Conservation (phyloP, 2,329 filamentous ascomycete species). For the Colletotrichum tamarilloi region DNA sequence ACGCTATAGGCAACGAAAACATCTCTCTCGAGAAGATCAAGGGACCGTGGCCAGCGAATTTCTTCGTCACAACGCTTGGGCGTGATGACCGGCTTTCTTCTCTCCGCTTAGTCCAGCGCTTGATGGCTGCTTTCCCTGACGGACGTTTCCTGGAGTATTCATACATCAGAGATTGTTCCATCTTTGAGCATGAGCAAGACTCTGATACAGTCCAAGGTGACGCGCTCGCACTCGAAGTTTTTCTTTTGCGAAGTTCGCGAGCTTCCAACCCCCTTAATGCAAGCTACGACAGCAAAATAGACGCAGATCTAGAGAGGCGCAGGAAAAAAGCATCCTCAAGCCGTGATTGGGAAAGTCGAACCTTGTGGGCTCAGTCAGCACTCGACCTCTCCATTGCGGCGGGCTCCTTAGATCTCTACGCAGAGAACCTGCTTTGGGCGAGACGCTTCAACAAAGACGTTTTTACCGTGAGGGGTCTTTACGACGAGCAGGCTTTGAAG, state of each 20-base stretch:
- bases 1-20: conserved; percentile 14
- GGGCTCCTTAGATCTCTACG: conserved; percentile 39
- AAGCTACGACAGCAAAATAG: not conserved
- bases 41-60: conserved; percentile 13
- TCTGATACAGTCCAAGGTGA: not conserved
- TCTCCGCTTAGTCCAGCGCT: conserved; percentile 1
- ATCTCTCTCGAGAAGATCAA: conserved; percentile 5
- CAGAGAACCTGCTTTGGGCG: conserved; percentile 42
- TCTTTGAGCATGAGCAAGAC: not conserved
- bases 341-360: conserved; percentile 37
- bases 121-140: not conserved
- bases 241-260: not conserved
- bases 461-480: conserved; percentile 35
- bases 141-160: not conserved
- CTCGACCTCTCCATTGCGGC: conserved; percentile 42
- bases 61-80: not conserved
- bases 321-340: conserved; percentile 39
- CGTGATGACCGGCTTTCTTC: not conserved
- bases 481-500: conserved; percentile 5
- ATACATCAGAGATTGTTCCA: not conserved
- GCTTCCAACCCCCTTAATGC: not conserved
- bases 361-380: conserved; percentile 42
- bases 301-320: conserved; percentile 33
- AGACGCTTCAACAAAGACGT: conserved; percentile 45
- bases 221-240: not conserved